Evolutionary conservation across 768 basidiomycete species (phyloP).

Genomic region (Auricularia cornea): DNA sequence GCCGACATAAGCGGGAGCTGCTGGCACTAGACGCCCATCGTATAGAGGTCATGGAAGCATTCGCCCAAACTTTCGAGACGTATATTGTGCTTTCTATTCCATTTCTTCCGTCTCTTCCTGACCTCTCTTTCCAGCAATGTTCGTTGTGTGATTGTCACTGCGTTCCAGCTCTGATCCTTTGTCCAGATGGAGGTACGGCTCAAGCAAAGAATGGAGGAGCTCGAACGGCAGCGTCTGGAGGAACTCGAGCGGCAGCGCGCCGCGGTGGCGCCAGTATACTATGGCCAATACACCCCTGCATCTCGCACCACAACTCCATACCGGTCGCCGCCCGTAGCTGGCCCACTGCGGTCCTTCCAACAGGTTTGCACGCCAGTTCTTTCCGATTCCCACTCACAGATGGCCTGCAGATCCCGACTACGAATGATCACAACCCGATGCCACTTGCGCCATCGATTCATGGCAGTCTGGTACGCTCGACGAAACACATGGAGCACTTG

Average conservation of each 20-base stretch:
- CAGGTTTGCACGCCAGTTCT: not conserved
- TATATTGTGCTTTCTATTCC: too few relatives aligned
- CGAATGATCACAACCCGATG: not conserved
- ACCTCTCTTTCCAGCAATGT: too few relatives aligned
- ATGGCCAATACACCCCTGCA: not conserved
- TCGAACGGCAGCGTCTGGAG: not conserved
- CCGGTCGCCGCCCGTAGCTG: not conserved
- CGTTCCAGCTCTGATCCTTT: too few relatives aligned
- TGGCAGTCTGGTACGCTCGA: not conserved
- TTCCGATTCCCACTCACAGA: not conserved
- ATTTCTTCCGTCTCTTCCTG: too few relatives aligned
- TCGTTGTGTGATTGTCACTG: too few relatives aligned
- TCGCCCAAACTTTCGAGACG: too few relatives aligned
- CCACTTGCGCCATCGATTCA: not conserved
- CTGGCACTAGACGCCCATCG: not conserved
- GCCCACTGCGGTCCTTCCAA: not conserved
- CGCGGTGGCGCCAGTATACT: not conserved
- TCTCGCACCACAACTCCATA: not conserved
- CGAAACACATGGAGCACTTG: too few relatives aligned
- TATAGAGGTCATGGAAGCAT: not conserved
- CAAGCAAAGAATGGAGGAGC: too few relatives aligned
- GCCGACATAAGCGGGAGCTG: not conserved
- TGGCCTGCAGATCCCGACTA: not conserved
- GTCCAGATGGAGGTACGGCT: too few relatives aligned
- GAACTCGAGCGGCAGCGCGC: not conserved